Conservation (phyloP, 2,329 filamentous ascomycete genomes). For the Pyrenochaeta sp. region DNA sequence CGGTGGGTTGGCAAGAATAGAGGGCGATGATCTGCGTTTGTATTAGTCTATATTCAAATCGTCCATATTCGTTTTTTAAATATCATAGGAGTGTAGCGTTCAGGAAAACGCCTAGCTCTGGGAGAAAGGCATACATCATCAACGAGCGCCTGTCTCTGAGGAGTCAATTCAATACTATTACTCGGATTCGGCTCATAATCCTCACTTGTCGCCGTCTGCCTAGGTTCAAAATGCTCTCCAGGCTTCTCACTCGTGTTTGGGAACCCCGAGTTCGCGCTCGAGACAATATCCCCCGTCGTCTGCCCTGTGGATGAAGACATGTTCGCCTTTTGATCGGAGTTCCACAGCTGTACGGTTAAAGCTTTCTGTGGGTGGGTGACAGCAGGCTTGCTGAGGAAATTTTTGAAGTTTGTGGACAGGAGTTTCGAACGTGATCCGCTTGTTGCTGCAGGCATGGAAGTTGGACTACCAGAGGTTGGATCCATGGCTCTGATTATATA, state of each 20-base stretch:
- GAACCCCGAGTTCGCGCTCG: slow-evolving; percentile 18
- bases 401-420: slow-evolving; percentile 21
- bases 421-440: slow-evolving; percentile 22
- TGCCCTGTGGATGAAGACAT: slow-evolving; percentile 12
- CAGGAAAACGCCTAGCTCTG: too few species aligned
- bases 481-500: slow-evolving; percentile 5
- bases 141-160: too few species aligned
- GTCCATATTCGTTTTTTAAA: too few species aligned
- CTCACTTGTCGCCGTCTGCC: slow-evolving; percentile 59
- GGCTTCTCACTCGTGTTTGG: slow-evolving; percentile 57
- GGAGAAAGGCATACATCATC: too few species aligned
- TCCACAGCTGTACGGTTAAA: slow-evolving; percentile 35
- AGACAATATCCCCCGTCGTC: slow-evolving; percentile 4
- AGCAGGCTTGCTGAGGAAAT: slow-evolving; percentile 28
- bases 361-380: slow-evolving; percentile 35
- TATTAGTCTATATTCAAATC: too few species aligned
- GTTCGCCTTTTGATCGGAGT: slow-evolving; percentile 26
- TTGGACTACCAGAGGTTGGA: neutral
- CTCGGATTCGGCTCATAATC: too few species aligned
- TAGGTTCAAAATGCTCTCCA: slow-evolving; percentile 63
- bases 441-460: slow-evolving; percentile 11
- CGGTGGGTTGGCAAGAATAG: too few species aligned
- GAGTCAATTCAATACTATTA: too few species aligned
- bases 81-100: too few species aligned
- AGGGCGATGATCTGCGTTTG: too few species aligned